Evolutionary conservation across 2,329 filamentous ascomycete species (phyloP), one percentile per base, ranked within the genome.

Genomic region (Botryotinia convoluta): DNA sequence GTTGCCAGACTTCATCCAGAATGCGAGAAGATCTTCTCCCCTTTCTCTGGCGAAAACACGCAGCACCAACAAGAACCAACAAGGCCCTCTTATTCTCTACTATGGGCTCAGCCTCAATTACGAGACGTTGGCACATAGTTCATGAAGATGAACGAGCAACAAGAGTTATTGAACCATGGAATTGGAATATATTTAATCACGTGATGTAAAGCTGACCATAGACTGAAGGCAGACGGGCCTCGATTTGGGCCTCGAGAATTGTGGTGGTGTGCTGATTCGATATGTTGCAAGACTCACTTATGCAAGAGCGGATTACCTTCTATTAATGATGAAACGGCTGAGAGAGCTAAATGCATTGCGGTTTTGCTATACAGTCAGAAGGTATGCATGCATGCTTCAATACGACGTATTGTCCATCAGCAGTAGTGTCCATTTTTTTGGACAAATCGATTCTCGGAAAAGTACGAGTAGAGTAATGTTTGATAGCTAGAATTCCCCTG

Each of bases 231-330:
- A 72, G 48, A 51, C 71, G 63, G 71, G 71, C 71, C 71, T 72
- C 63, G 16, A 42, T 72, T 72, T 68, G 71, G 71, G 71, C 62
- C 71, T 60, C 62, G 62, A 68, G 51, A 35, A 64, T 48, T 69
- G 37, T 39, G 32, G 45, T 32, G 65, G 35, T 57, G 48, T 69
- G 65, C n/a, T 69, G 65, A 57, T 69, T 69, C 51, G 37, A 69
- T 69, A 37, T 42, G 37, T 48, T 59, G 65, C n/a, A 29, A 44
- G 18, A 42, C 54, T 69, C 37, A 32, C 18, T 42, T 32, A 37
- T 69, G 65, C 48, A 69, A 32, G 35, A 51, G 65, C 37, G 37
- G 65, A 32, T 32, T 69, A 32, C 37, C 35, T 69, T 57, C 18
- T 42, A 69, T 32, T 42, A 59, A 57, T 57, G 65, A 69, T 18